Base-by-base conservation (phyloP, 73 alveolate species). In the Uronychia binucleata region DNA sequence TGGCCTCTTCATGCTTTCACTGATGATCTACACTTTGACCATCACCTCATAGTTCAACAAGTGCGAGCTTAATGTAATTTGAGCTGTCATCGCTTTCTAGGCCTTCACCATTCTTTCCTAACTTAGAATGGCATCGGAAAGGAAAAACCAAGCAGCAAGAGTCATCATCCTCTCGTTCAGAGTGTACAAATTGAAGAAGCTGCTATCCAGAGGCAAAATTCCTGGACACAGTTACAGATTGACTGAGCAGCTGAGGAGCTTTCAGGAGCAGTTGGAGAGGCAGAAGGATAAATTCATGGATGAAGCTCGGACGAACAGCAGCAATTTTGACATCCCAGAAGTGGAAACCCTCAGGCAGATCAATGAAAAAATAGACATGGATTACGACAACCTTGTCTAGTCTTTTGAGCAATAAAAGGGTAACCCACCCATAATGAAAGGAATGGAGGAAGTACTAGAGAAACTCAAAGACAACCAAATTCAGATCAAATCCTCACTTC, bases 1-100 rank as follows among this genome's bases (percentile, higher is more conserved):
- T 58, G 97, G 97, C 58, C 34, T 88, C 26, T 86, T 89, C 34
- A 34, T 79, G 26, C 89, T 89, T 8, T 92, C 97, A 26, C 75
- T 89, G 11, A 88, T 89, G 93, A 82, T 84, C 19, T 85, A 78
- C 34, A 78, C 94, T 1, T 34, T 91, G 59, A n/a, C 87, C 0
- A 77, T 31, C 78, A 74, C 86, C 26, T 83, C 87, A 25, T 30
- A 78, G 28, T 79, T 89, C 77, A 78, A 57, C 13, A 59, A 58
- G 27, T 32, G 77, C 27, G 82, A 92, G 58, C 31, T 33, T 30
- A 84, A 74, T 87, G 77, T 26, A 34, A 32, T 82, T 86, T n/a
- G n/a, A n/a, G n/a, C n/a, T n/a, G n/a, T n/a, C n/a, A 27, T 59
- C 31, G n/a, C 77, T 67, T 0, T 81, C 13, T n/a, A 14, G 26